Base-by-base conservation (phyloP, 208 protist genomes). In the Leishmania arabica region DNA sequence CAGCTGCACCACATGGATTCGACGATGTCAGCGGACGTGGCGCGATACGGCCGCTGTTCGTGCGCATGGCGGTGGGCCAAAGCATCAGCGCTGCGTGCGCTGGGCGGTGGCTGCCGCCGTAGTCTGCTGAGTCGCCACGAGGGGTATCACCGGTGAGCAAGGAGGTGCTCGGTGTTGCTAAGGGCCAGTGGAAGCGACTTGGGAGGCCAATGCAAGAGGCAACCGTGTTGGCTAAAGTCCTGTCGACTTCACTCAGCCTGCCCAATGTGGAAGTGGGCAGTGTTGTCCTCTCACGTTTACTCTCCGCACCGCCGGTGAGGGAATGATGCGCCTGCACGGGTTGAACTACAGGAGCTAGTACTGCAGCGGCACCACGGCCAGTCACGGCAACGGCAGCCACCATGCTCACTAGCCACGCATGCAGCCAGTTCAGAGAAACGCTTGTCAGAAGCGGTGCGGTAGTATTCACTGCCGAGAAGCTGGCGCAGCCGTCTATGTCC, bases 121-220 rank as follows among this genome's bases (percentile, higher is more conserved):
- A 2, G 40, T n/a, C 27, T 77, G 24, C 40, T 53, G 42, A 47
- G 47, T 42, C 24, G 51, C 24, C 68, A 15, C 68, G 49, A n/a
- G 4, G 13, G 24, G 40, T 42, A 24, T 51, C 42, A n/a, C 37
- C 69, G 0, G n/a, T 71, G 56, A 54, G 47, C n/a, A 68, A 11
- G 34, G 69, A 60, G 5, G 47, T 27, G 24, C 31, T 42, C 31
- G 11, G 31, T 27, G 56, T 66, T 24, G 73, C 1, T 15, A 6
- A 40, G 0, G 69, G 79, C 87, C 91, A 94, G 3, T 76, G 78
- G 56, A 94, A 92, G 40, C 91, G 91, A 7, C 47, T 40, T 2
- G 89, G 87, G 4, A 94, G 84, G 2, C 79, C 74, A 31, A 92
- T 73, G 8, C 82, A 79, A 8, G 47, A 31, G 3, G 87, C 91